A percentile compares a stretch with the other conserved stretches of the same genome.
phyloP scores from a whole-genome alignment of 176 grass and related monocot genomes.

The Triticum urartu region DNA sequence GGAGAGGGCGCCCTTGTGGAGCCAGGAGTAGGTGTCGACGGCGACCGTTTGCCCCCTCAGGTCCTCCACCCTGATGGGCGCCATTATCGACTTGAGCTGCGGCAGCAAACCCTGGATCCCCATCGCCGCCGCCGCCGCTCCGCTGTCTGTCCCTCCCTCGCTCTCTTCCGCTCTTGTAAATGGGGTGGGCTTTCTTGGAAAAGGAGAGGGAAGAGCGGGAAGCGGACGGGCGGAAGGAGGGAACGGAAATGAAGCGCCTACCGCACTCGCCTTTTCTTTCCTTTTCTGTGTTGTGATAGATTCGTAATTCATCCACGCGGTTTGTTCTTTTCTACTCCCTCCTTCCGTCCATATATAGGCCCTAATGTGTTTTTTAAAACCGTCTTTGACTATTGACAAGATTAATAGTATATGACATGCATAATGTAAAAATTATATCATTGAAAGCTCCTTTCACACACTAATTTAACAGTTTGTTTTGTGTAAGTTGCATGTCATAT shows the following conservation, averaged over 20 bases:
- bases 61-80: conserved; percentile 71
- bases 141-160: background rate
- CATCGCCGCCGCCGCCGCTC: conserved; percentile 41
- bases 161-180: background rate
- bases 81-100: conserved; percentile 92
- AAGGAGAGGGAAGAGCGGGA: conserved; percentile 23
- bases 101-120: conserved; percentile 93
- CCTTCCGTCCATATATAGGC: no score
- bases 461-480: no score
- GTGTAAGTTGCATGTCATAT: no score
- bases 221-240: background rate
- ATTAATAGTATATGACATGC: no score
- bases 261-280: background rate
- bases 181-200: conserved; percentile 11
- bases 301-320: no score
- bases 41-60: conserved; percentile 75
- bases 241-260: background rate
- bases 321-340: no score
- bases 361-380: no score
- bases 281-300: no score
- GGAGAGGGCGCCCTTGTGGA: conserved; percentile 93
- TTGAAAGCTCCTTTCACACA: no score
- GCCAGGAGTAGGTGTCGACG: conserved; percentile 96
- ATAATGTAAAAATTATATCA: no score
- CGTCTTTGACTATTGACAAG: no score